Evolutionary conservation across 2,329 filamentous ascomycete species (phyloP), one percentile per base, ranked within the genome.

Genomic region (Dryadomyces quercivorus): DNA sequence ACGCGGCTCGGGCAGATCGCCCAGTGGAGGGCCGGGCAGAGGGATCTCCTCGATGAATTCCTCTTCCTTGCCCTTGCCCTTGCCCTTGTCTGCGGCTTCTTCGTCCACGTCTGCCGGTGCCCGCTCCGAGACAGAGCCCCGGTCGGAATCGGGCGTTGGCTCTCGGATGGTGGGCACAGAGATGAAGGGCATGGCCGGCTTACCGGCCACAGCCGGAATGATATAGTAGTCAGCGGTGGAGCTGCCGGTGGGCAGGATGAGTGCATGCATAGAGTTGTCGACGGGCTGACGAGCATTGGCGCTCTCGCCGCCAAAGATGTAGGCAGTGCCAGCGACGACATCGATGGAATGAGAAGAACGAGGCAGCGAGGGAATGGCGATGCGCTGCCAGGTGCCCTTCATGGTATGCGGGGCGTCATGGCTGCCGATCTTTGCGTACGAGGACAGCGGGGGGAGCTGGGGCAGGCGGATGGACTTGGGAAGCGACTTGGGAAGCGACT

Each of bases 341-440:
- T 86, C 77, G 60, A 90, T 66, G 3, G 80, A 77, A 63, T 93
- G 88, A 0, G 87, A 90, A 1, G 88, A 92, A 53, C 87, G 82
- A 43, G 81, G 80, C 8, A 90, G 74, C 1, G 72, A 60, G 3
- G 77, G 74, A 38, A 78, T 63, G 44, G 73, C 64, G 61, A 85
- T 72, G 61, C 75, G 77, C 62, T 82, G 74, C 81, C 81, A 84
- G 51, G 79, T 82, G 40, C 74, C 81, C 60, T 74, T 78, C 61
- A 80, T 70, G 47, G 65, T 64, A 45, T 63, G 61, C 50, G 59
- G 59, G 51, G 59, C 55, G 21, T 54, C 57, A 38, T 46, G n/a
- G 31, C 43, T 13, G 58, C 52, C 56, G 51, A 50, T 56, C 36
- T 26, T 40, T 47, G 51, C 53, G 54, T 57, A 45, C 13, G 36